A percentile compares a stretch with the other conserved stretches of the same genome.
These are phyloP conservation scores for Toxoplasma gondii DNA, from an alignment of 169 alveolate species.

Conservation along the genomic window DNA sequence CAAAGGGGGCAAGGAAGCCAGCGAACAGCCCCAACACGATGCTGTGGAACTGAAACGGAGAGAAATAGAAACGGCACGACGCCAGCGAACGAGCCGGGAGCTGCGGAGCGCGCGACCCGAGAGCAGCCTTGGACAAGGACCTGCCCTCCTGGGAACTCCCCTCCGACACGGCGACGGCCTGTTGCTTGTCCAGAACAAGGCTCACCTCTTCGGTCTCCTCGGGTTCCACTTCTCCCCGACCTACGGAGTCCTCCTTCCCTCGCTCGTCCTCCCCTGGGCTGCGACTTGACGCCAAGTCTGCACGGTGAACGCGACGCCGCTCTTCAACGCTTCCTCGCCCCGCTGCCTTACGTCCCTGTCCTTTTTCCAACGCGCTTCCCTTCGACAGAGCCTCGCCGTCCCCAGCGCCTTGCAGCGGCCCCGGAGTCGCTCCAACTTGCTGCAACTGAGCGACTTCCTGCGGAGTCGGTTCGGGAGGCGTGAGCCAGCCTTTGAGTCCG, in stretches of 20 bases:
- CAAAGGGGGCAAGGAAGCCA: conserved; percentile 98
- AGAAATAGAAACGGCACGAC: conserved; percentile 45
- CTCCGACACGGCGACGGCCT: background rate
- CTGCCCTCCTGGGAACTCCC: background rate
- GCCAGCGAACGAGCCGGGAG: background rate
- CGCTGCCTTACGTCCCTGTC: background rate
- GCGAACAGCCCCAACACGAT: conserved; percentile 95
- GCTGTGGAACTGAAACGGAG: conserved; percentile 88
- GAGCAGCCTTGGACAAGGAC: background rate
- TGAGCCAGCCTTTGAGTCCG: background rate
- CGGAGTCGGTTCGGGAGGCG: background rate
- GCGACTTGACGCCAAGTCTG: background rate
- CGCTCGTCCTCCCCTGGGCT: background rate
- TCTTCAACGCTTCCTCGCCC: background rate
- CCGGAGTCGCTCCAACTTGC: background rate
- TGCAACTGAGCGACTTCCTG: too few species aligned
- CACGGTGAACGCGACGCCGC: background rate
- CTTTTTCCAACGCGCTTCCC: too few species aligned
- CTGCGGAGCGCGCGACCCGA: background rate
- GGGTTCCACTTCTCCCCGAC: background rate
- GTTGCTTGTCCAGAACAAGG: background rate
- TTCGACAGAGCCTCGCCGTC: background rate
- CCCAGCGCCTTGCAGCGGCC: background rate
- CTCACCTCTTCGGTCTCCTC: background rate
- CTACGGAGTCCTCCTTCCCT: background rate